Evolutionary conservation across 31 red algal species (phyloP), one percentile per base, ranked within the genome.

Genomic region (Asparagopsis taxiformis): DNA sequence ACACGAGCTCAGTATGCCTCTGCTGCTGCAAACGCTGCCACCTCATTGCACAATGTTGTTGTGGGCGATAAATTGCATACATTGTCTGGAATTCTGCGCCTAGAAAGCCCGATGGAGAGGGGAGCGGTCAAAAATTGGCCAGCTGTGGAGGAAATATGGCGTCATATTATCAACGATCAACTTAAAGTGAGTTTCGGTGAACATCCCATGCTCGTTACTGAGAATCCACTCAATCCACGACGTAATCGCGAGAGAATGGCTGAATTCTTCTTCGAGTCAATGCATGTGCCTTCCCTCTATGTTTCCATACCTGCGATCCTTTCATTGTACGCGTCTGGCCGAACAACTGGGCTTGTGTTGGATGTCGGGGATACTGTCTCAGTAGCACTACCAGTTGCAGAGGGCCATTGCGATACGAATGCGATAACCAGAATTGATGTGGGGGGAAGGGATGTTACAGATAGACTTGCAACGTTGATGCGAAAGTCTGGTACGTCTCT

Each of bases 281-380:
- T 82, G 50, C 55, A 76, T 29, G 84, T 69, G 43, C 82, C 82
- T 2, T 74, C 58, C 28, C 36, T 94, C 54, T 94, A 73, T 51
- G 70, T 94, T n/a, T 82, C 76, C 26, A 41, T 94, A n/a, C 91
- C 80, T 65, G 76, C 68, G 3, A 74, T 94, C 33, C 69, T 94
- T 32, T 34, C 82, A 53, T 69, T 94, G 44, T 94, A 88, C 59
- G 84, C 91, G 17, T 65, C 83, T 3, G 91, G 91, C n/a, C 64
- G 91, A n/a, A 87, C 76, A 10, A 79, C 75, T 10, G 91, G 91
- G 28, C 62, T 88, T 23, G 91, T 88, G n/a, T 1, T 94, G 24
- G 91, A 94, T 68, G 65, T 88, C 32, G 91, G 91, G 22, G 91
- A 94, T 35, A 79, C 75, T 8, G 73, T 94, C 2, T 70, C 75